phyloP scores from a whole-genome alignment of 208 protist genomes.

The Leishmania martiniquensis region DNA sequence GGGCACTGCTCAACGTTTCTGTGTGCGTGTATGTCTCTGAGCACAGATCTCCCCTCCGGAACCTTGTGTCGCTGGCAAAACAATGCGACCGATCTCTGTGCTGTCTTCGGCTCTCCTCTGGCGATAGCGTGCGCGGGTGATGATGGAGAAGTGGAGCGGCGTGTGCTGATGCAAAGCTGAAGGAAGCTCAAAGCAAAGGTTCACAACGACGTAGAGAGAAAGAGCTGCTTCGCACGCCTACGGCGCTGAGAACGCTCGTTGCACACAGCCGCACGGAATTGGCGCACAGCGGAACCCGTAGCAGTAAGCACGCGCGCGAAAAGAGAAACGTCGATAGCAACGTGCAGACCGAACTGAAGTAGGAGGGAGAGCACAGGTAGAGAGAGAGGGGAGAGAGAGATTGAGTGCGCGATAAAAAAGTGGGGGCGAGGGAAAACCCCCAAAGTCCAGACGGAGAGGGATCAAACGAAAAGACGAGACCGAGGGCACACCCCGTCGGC shows the following conservation, averaged over 20 bases:
- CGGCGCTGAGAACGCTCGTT: background rate
- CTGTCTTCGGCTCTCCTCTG: background rate
- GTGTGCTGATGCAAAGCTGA: background rate
- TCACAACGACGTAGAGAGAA: background rate
- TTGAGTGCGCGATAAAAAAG: background rate
- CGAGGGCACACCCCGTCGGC: background rate
- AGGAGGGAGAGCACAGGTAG: background rate
- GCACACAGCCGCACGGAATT: background rate
- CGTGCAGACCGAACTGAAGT: background rate
- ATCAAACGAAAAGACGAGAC: background rate
- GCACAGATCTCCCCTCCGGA: background rate
- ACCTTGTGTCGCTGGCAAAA: background rate
- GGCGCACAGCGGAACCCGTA: background rate
- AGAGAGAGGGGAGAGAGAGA: conserved; percentile 5
- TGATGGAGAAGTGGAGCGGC: background rate
- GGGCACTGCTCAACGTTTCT: background rate
- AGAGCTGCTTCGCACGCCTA: background rate
- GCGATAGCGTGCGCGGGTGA: background rate
- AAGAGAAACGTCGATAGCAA: conserved; percentile 5
- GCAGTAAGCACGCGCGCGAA: background rate
- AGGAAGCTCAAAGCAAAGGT: background rate
- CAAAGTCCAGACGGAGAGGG: background rate
- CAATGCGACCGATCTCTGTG: background rate
- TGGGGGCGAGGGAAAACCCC: background rate
- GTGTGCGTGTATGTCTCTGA: background rate